A percentile compares a stretch with the other conserved stretches of the same genome.
These are phyloP conservation scores for Chlorella sp. DNA, from an alignment of 139 green algal genomes.

Conservation along the genomic window DNA sequence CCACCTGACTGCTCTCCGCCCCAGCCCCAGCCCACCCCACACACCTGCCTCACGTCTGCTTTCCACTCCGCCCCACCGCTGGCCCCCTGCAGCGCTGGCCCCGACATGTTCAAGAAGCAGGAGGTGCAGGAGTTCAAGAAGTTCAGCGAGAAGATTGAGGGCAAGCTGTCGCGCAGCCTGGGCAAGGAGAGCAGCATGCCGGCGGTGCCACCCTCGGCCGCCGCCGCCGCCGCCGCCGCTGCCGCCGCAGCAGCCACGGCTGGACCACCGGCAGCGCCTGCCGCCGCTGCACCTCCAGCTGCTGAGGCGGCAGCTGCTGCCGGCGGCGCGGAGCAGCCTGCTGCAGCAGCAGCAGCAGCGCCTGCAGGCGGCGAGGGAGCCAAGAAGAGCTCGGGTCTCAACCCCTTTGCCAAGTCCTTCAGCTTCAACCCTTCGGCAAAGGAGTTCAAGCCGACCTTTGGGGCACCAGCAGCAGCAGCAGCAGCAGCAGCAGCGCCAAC, in stretches of 20 bases:
- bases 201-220: slow-evolving; percentile 8
- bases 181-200: background rate
- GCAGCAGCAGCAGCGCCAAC: slow-evolving; percentile 8
- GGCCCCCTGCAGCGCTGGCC: background rate
- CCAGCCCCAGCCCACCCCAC: no score
- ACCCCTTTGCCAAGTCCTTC: slow-evolving; percentile 68
- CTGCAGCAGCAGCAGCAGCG: background rate
- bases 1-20: no score
- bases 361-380: background rate
- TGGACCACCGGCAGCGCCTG: background rate
- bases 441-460: slow-evolving; percentile 50
- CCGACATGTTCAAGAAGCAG: slow-evolving; percentile 26
- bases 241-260: slow-evolving; percentile 5
- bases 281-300: slow-evolving; percentile 16
- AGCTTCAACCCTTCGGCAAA: slow-evolving; percentile 64
- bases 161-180: slow-evolving; percentile 40
- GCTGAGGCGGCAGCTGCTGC: slow-evolving; percentile 16
- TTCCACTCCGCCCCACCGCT: background rate
- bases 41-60: background rate
- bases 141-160: slow-evolving; percentile 42
- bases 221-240: background rate
- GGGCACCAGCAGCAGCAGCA: background rate
- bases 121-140: slow-evolving; percentile 40
- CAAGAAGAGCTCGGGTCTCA: slow-evolving; percentile 34
- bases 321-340: background rate